Base-by-base conservation (phyloP, 2,329 filamentous ascomycete genomes). In the Penicillium italicum region DNA sequence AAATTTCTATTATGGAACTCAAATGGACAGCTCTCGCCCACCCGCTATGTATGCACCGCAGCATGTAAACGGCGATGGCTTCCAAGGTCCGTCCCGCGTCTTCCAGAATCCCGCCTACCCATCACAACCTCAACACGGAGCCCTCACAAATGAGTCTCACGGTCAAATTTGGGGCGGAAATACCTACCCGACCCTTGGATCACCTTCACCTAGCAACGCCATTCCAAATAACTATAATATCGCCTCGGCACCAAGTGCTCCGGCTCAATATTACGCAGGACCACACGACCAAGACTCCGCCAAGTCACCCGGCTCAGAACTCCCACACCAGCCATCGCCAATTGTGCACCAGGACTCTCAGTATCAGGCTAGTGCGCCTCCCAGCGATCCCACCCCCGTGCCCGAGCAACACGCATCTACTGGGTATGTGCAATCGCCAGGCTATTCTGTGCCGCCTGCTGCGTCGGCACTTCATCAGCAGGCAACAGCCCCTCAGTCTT, bases 1-100 rank as follows among this genome's bases (percentile, higher is more conserved):
- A 30, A 66, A 65, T 54, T 66, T 60, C 42, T 66, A 66, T 30
- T 65, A 66, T 49, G 61, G 59, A 16, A 63, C 56, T 33, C 41
- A 55, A 7, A 33, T 62, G 8, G 62, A 63, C 16, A 49, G 44
- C 11, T 36, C 60, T 20, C 55, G 52, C 11, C 48, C 56, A 10
- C 36, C 60, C 5, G 45, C 49, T 18, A 53, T 42, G 12, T 65
- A 65, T 50, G 52, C 60, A 20, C 46, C 62, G 4, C 60, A 49
- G 10, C 53, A 52, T 12, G 38, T 53, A 22, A 57, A 51, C 44
- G 36, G 18, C 20, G 52, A 44, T 31, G 56, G 56, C 2, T 62
- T 58, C 34, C 60, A 60, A 38, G 60, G 53, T 10, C 28, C 50
- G 33, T 18, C 54, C 14, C 38, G 43, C 14, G 44, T 53, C 37